These are phyloP conservation scores for Cyberlindnera subsufficiens DNA, from an alignment of 805 yeast genomes.

Conservation along the genomic window DNA sequence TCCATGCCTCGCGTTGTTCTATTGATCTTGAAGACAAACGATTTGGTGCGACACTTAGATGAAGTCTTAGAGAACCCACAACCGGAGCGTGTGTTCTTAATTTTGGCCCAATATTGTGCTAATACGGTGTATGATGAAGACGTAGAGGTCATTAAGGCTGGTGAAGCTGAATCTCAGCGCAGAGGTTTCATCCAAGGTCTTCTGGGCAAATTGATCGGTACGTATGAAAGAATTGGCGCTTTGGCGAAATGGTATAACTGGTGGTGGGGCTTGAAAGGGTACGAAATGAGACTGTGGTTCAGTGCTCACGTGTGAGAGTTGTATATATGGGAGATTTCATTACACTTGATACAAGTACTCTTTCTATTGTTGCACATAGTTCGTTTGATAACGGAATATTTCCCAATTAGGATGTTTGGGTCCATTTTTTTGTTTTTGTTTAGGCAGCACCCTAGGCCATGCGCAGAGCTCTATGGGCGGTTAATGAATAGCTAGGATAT, in stretches of 20 bases:
- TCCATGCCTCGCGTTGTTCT: conserved; percentile 81
- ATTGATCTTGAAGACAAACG: conserved; percentile 88
- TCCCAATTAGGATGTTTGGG: no score
- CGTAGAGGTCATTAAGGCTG: conserved; percentile 27
- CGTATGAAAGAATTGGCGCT: background rate
- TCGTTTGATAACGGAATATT: no score
- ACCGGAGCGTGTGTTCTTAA: conserved; percentile 78
- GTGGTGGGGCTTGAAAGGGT: conserved; percentile 3
- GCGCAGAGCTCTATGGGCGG: no score
- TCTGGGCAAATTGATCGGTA: background rate
- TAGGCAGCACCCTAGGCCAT: no score
- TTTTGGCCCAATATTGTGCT: conserved; percentile 89
- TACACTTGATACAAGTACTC: no score
- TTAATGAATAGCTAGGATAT: no score
- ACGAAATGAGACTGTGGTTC: conserved; percentile 1
- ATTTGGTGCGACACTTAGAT: conserved; percentile 83
- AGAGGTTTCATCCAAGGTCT: background rate
- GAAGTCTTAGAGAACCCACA: conserved; percentile 76
- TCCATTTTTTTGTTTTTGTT: no score
- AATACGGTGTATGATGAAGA: conserved; percentile 68
- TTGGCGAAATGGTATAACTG: conserved; percentile 1
- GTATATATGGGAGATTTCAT: no score
- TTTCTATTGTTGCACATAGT: no score
- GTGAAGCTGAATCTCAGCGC: background rate
- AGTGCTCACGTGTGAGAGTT: background rate